phyloP scores from a whole-genome alignment of 1,284 basidiomycete species.

The Ceratorhiza oryzae-sativae region DNA sequence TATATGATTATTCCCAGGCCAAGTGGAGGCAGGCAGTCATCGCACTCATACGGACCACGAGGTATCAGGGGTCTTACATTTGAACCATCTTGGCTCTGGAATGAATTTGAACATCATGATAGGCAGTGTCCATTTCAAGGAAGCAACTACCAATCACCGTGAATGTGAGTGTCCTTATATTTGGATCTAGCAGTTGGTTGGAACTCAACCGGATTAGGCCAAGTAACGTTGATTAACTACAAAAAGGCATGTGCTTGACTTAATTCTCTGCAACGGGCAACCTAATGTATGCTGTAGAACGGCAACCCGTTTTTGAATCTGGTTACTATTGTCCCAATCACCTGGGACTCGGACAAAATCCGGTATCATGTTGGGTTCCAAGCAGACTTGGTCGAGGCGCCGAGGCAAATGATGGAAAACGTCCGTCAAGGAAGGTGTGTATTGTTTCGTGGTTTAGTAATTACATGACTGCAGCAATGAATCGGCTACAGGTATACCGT shows the following conservation, averaged over 20 bases:
- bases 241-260: constrained; percentile 20
- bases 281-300: background rate
- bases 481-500: constrained; percentile 26
- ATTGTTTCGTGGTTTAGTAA: background rate
- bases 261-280: background rate
- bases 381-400: constrained; percentile 34
- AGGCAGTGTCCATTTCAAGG: constrained; percentile 36
- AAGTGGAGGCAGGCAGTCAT: constrained; percentile 12
- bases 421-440: constrained; percentile 34
- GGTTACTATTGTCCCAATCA: constrained; percentile 33
- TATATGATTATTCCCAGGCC: background rate
- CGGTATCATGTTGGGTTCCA: constrained; percentile 35
- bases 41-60: constrained; percentile 29
- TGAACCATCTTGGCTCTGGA: background rate
- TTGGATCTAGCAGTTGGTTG: background rate
- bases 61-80: background rate
- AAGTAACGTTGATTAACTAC: constrained; percentile 34
- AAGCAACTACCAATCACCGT: constrained; percentile 10
- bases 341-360: constrained; percentile 30
- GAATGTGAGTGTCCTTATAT: constrained; percentile 17
- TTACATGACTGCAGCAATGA: no score
- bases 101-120: background rate
- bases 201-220: constrained; percentile 1
- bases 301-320: constrained; percentile 34
- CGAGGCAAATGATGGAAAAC: constrained; percentile 32